These are phyloP conservation scores for Suhomyces pyralidae DNA, from an alignment of 805 yeast genomes.

Conservation along the genomic window DNA sequence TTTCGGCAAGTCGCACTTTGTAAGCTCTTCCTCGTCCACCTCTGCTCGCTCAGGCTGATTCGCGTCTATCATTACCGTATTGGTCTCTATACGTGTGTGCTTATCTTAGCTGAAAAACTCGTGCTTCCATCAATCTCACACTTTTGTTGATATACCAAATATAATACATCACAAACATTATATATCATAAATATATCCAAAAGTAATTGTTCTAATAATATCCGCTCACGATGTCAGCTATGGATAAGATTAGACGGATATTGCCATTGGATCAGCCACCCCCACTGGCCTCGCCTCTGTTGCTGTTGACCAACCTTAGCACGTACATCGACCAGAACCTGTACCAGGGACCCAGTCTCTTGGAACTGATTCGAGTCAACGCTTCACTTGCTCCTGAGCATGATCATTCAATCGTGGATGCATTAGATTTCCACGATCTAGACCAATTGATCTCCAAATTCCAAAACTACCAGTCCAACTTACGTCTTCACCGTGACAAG, in stretches of 20 bases:
- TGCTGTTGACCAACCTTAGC: constrained; percentile 6
- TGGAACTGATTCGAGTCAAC: constrained; percentile 1
- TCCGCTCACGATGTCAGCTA: constrained; percentile 9
- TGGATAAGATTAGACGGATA: constrained; percentile 9
- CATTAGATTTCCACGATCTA: constrained; percentile 1
- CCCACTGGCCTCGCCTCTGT: constrained; percentile 2
- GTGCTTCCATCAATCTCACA: neutral
- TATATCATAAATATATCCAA: neutral
- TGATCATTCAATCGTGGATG: neutral
- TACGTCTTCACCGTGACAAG: constrained; percentile 30
- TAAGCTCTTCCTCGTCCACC: neutral
- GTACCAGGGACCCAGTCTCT: neutral
- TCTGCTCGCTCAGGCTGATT: neutral
- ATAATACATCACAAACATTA: neutral
- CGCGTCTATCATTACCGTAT: neutral
- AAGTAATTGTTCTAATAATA: neutral
- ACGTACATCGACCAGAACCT: constrained; percentile 2
- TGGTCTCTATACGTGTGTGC: neutral
- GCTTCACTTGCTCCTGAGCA: neutral
- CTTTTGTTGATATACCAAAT: neutral
- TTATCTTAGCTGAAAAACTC: neutral
- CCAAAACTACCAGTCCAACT: constrained; percentile 9
- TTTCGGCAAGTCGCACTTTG: neutral
- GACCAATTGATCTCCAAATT: constrained; percentile 6
- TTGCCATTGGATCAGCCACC: constrained; percentile 9